phyloP scores from a whole-genome alignment of 176 grass and related monocot species.

The Triticum timopheevii region DNA sequence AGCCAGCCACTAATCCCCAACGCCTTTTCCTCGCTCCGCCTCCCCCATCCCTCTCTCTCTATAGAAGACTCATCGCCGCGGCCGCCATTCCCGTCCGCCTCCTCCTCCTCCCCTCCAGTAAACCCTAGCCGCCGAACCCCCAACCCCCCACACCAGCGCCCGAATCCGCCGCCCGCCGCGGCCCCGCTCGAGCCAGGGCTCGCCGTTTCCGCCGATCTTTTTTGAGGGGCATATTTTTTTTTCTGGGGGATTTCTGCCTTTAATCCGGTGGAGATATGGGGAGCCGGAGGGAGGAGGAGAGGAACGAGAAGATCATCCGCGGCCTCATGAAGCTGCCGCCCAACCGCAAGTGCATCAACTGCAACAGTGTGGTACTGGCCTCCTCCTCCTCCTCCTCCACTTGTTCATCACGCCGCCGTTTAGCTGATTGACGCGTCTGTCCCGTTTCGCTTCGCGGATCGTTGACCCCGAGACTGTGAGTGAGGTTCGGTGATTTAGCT shows the following conservation, averaged over 20 bases:
- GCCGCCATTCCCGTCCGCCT: constrained; percentile 42
- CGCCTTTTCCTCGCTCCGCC: constrained; percentile 39
- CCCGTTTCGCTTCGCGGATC: too few species aligned
- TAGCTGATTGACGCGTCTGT: constrained; percentile 13
- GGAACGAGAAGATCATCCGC: constrained; percentile 98
- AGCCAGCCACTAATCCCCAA: constrained; percentile 43
- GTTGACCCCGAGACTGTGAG: too few species aligned
- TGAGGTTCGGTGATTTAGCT: background rate
- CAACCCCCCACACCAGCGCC: constrained; percentile 30
- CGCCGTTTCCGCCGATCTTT: background rate
- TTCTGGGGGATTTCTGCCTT: constrained; percentile 16
- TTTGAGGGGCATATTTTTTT: background rate
- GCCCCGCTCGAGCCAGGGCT: constrained; percentile 42
- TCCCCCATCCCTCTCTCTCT: constrained; percentile 20
- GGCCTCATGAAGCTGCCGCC: constrained; percentile 99
- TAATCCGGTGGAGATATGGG: constrained; percentile 54
- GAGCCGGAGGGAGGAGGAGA: constrained; percentile 87
- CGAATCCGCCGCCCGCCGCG: background rate
- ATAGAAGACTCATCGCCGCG: constrained; percentile 30
- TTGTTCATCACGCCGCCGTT: background rate
- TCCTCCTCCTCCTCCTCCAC: background rate
- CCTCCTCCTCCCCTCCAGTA: constrained; percentile 35
- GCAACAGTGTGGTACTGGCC: constrained; percentile 72
- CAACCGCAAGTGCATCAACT: constrained; percentile 96
- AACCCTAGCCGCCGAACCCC: constrained; percentile 58